Conservation (phyloP, 2,329 filamentous ascomycete genomes). For the Pseudogymnoascus sp. region DNA sequence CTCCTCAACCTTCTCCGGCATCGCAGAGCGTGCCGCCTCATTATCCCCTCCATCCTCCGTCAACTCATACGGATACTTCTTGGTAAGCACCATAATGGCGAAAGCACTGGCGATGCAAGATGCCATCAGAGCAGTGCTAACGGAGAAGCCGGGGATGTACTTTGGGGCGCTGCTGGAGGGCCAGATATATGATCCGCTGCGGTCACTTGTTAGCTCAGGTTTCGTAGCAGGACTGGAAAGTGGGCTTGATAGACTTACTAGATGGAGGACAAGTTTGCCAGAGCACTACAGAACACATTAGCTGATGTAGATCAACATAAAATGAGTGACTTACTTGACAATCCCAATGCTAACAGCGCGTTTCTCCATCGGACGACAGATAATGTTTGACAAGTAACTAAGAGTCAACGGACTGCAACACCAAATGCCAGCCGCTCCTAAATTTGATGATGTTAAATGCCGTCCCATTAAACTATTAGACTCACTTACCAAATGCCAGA, state of each 20-base stretch:
- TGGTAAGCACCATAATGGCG: conserved; percentile 13
- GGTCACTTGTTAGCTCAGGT: background rate
- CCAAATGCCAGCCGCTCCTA: background rate
- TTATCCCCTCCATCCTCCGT: conserved; percentile 12
- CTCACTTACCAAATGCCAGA: conserved; percentile 12
- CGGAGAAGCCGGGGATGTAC: conserved; percentile 10
- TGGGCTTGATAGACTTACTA: background rate
- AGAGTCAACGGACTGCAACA: background rate
- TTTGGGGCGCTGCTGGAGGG: background rate
- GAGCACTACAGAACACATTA: background rate
- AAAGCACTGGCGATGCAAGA: conserved; percentile 10
- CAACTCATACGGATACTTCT: conserved; percentile 15
- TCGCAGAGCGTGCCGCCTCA: background rate
- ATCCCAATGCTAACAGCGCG: conserved; percentile 11
- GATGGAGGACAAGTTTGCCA: background rate
- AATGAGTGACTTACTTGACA: conserved; percentile 18
- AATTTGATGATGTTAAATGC: background rate
- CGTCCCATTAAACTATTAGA: background rate
- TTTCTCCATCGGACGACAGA: background rate
- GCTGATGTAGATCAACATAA: conserved; percentile 16
- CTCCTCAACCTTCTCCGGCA: too few relatives aligned
- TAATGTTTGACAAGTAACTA: background rate
- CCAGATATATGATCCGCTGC: background rate
- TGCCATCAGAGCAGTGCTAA: conserved; percentile 12
- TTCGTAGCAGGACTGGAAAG: background rate